Evolutionary conservation across 1,284 basidiomycete species (phyloP), one percentile per base, ranked within the genome.

Genomic region (Heliocybe sulcata): DNA sequence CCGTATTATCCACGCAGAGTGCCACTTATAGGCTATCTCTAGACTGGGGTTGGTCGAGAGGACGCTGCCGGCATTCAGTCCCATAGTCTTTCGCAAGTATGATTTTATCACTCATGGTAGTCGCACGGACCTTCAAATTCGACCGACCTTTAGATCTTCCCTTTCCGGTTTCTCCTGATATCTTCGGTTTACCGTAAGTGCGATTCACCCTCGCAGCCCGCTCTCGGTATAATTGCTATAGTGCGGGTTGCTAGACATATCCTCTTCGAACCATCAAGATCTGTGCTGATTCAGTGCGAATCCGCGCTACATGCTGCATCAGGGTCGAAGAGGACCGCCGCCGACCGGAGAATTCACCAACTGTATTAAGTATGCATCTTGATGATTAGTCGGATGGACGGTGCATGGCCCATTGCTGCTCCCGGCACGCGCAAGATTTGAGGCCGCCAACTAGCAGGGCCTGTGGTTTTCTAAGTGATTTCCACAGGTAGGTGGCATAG

Each of bases 1-100:
- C 29, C 4, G 6, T 31, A 6, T 31, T 31, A 31, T 12, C 12
- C 6, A 31, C 6, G 4, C 12, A 31, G 6, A 31, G 29, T 31
- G 4, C 29, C 12, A 31, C 29, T 31, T 31, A 14, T 16, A 9
- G 42, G 16, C 11, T 27, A 14, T 12, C 22, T 23, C 4, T 45
- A 81, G 75, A 74, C 83, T 27, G 85, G 84, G 1, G 81, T 85
- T 0, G 85, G 84, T 0, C 72, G 84, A 27, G 78, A 85, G 54
- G 82, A 87, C 62, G 84, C 84, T 1, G 67, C 69, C 11, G 35
- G 85, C 87, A 64, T 85, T 81, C 65, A 78, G 76, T 57, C 81
- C 84, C 0, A 79, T 87, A 56, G 87, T 85, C 65, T 87, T 74
- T 67, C 77, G 80, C 59, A 77, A 31, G 29, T 31, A 31, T 31